Evolutionary conservation across 805 yeast genomes (phyloP).

Genomic region (Cyberlindnera mrakii): DNA sequence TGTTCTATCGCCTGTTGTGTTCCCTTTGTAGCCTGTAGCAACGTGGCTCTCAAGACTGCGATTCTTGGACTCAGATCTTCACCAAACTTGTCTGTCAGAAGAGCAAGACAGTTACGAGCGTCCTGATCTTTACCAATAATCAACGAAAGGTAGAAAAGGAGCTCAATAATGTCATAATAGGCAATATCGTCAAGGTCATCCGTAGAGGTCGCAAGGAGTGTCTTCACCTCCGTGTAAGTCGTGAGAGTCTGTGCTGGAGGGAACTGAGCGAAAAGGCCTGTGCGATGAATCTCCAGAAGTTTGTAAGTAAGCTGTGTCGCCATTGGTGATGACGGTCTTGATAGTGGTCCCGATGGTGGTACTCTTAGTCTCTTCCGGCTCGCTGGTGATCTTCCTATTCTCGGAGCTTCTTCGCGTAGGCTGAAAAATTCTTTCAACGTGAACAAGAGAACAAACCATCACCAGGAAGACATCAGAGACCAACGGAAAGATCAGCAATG

Average conservation of each 20-base stretch:
- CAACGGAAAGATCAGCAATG: conserved; percentile 30
- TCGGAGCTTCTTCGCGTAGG: too few species aligned
- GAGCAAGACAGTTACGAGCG: conserved; percentile 61
- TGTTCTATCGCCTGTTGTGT: conserved; percentile 31
- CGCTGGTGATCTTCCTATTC: too few species aligned
- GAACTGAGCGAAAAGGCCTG: conserved; percentile 45
- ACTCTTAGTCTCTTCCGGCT: too few species aligned
- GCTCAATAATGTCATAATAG: conserved; percentile 57
- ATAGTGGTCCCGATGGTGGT: too few species aligned
- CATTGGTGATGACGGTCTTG: too few species aligned
- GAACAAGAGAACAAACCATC: too few species aligned
- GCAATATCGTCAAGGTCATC: conserved; percentile 28
- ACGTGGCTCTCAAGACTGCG: conserved; percentile 46
- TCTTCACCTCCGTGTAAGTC: conserved; percentile 33
- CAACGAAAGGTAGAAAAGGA: conserved; percentile 63
- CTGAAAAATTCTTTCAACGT: too few species aligned
- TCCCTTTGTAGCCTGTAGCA: conserved; percentile 48
- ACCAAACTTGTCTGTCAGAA: conserved; percentile 62
- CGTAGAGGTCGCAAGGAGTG: conserved; percentile 20
- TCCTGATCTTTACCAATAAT: conserved; percentile 59
- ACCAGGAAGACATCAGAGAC: too few species aligned
- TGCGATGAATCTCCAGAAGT: conserved; percentile 41
- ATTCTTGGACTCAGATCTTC: conserved; percentile 51
- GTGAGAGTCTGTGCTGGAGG: conserved; percentile 36
- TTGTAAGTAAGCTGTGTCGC: background rate